A percentile compares a stretch with the other conserved stretches of the same genome.
Conservation (phyloP, 2,329 filamentous ascomycete genomes). For the Xylaria sp. region DNA sequence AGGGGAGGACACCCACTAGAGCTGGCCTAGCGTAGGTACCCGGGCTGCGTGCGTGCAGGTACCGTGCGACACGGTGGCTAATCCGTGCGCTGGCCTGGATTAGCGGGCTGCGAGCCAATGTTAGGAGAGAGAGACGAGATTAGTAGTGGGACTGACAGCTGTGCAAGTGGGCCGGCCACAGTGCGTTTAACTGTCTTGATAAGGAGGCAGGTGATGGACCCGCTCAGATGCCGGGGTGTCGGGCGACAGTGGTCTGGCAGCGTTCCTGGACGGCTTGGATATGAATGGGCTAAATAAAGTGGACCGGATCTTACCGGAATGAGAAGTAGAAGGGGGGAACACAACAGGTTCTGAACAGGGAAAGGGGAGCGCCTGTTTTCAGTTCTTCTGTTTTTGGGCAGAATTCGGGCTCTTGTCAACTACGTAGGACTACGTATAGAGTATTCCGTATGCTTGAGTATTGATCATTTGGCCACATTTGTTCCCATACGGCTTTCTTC, state of each 20-base stretch:
- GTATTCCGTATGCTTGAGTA: too few species aligned
- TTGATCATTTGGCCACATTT: too few species aligned
- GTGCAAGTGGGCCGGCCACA: neutral
- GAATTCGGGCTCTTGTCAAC: too few species aligned
- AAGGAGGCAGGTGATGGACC: neutral
- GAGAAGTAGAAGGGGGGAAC: constrained; percentile 2
- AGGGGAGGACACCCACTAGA: too few species aligned
- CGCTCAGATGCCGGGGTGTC: neutral
- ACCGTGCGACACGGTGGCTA: constrained; percentile 6
- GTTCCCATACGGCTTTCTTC: too few species aligned
- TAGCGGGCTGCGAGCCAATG: constrained; percentile 15
- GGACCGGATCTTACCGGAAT: constrained; percentile 7
- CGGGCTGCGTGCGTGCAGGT: neutral
- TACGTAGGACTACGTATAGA: too few species aligned
- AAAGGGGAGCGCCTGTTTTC: neutral
- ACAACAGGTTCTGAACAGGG: neutral
- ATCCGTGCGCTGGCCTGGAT: constrained; percentile 21
- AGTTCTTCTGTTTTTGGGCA: neutral
- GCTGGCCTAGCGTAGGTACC: too few species aligned
- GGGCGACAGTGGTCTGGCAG: constrained; percentile 3
- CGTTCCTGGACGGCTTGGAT: constrained; percentile 1
- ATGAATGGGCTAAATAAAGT: neutral
- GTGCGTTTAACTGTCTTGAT: neutral
- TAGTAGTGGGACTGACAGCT: constrained; percentile 10
- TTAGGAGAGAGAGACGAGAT: constrained; percentile 12